Evolutionary conservation across 2,329 filamentous ascomycete genomes (phyloP).

Genomic region (Cordyceps militaris): DNA sequence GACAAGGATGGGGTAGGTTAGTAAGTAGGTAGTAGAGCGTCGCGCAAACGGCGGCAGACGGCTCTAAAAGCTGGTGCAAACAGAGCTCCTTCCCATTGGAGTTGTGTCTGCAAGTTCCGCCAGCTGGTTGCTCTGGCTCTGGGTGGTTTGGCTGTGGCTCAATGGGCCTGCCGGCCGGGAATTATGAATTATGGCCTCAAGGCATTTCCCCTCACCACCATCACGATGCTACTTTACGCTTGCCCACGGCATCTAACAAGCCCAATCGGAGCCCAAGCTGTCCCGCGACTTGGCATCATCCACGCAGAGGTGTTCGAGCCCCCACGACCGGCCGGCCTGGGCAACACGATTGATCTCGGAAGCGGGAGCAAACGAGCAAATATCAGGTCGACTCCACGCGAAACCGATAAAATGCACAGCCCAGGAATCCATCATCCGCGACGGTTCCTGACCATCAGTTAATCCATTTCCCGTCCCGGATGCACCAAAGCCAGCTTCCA

Average conservation of each 20-base stretch:
- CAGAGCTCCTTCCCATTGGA: no score
- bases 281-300: neutral
- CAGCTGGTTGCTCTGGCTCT: neutral
- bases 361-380: neutral
- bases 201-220: neutral
- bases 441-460: neutral
- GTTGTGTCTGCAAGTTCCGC: neutral
- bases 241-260: neutral
- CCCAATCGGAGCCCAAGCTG: neutral
- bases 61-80: neutral
- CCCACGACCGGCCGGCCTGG: neutral
- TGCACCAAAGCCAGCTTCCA: neutral
- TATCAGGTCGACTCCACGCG: neutral
- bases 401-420: neutral
- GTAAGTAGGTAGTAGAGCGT: neutral
- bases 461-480: neutral
- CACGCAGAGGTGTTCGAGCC: neutral
- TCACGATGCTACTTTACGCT: neutral
- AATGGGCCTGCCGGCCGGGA: no score
- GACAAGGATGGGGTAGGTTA: neutral
- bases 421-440: neutral
- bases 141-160: no score
- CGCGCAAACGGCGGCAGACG: neutral
- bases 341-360: neutral
- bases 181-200: no score